Evolutionary conservation across 1,284 basidiomycete species (phyloP).

Genomic region (Boletus smithii): DNA sequence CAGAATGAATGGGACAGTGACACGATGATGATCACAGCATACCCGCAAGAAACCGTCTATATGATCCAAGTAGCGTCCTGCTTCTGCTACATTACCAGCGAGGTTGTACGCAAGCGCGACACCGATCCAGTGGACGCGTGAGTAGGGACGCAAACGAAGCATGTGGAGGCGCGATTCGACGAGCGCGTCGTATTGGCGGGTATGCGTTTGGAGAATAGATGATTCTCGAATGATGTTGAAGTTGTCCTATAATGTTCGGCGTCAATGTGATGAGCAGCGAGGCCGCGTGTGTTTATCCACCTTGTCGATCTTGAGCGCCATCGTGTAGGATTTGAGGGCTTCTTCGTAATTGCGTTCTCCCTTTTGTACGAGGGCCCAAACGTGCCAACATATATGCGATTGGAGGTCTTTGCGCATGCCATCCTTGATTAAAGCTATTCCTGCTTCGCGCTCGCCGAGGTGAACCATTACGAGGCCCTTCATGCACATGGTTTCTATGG

Average conservation of each 20-base stretch:
- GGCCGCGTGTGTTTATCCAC: slow-evolving; percentile 42
- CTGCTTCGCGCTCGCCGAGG: slow-evolving; percentile 81
- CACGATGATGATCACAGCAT: neutral
- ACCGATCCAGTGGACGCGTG: slow-evolving; percentile 88
- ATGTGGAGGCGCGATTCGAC: slow-evolving; percentile 84
- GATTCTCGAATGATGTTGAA: slow-evolving; percentile 91
- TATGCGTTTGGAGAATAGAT: slow-evolving; percentile 86
- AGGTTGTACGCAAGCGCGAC: slow-evolving; percentile 89
- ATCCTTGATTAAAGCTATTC: slow-evolving; percentile 82
- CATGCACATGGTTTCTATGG: slow-evolving; percentile 87
- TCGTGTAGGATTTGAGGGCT: slow-evolving; percentile 80
- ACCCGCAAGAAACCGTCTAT: slow-evolving; percentile 64
- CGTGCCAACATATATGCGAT: slow-evolving; percentile 98
- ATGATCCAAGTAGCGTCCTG: slow-evolving; percentile 71
- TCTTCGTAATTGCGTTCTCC: slow-evolving; percentile 90
- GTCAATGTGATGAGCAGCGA: slow-evolving; percentile 12
- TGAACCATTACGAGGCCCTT: slow-evolving; percentile 87
- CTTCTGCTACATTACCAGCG: slow-evolving; percentile 70
- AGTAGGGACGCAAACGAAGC: slow-evolving; percentile 76
- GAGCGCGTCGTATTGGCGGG: slow-evolving; percentile 79
- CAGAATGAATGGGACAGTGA: slow-evolving; percentile 5
- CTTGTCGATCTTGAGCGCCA: slow-evolving; percentile 85
- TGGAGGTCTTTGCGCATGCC: slow-evolving; percentile 87
- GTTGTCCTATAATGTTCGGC: slow-evolving; percentile 65
- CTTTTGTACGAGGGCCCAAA: slow-evolving; percentile 91